These are phyloP conservation scores for Sugiyamaella boreocaroliniensis DNA, from an alignment of 805 yeast species.

Conservation along the genomic window DNA sequence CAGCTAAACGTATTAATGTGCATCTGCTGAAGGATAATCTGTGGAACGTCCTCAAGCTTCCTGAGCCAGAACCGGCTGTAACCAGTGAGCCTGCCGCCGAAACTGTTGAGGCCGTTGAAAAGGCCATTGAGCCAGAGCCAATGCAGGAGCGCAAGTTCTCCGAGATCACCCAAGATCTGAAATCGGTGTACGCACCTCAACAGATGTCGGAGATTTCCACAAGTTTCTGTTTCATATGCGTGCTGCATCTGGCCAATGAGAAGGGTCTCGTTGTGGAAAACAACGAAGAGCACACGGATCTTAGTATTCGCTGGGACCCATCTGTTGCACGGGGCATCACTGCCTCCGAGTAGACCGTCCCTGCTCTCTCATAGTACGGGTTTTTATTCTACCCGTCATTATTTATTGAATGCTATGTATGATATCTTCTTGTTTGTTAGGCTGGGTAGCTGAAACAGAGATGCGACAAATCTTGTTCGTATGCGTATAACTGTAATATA, in stretches of 20 bases:
- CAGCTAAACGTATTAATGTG: conserved; percentile 76
- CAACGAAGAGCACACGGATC: conserved; percentile 35
- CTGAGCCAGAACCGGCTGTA: neutral
- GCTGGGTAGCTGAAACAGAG: neutral
- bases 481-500: neutral
- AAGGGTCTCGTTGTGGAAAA: conserved; percentile 58
- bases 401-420: too few relatives aligned
- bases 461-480: neutral
- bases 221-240: conserved; percentile 76
- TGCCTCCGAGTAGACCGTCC: neutral
- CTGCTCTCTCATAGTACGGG: neutral
- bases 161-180: conserved; percentile 44
- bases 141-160: conserved; percentile 35
- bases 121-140: conserved; percentile 14
- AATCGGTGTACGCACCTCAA: conserved; percentile 47
- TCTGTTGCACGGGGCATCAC: conserved; percentile 1
- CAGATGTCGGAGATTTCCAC: conserved; percentile 67
- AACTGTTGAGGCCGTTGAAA: conserved; percentile 2
- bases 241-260: conserved; percentile 82
- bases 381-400: too few relatives aligned
- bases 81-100: neutral
- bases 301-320: conserved; percentile 22
- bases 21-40: conserved; percentile 63
- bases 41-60: conserved; percentile 46
- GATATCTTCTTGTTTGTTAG: too few relatives aligned